Evolutionary conservation across 306 rosid species (phyloP).

Genomic region (Lathyrus aphaca): DNA sequence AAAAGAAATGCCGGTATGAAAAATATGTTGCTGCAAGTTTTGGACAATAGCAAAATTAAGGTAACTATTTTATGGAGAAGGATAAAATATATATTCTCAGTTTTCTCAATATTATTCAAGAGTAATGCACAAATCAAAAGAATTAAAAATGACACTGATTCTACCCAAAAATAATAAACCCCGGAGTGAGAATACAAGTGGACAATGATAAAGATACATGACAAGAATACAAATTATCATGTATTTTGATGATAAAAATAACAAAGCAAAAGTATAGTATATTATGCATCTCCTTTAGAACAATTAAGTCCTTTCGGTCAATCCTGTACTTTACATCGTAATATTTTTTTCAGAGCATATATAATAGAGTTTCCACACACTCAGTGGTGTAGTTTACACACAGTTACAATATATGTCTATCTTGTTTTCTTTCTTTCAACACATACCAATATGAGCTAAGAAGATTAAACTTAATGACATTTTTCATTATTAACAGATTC

Average conservation of each 20-base stretch:
- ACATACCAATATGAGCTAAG: conserved; percentile 1
- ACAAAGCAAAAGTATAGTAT: conserved; percentile 1
- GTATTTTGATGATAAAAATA: neutral
- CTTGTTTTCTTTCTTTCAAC: neutral
- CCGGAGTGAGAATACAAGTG: neutral
- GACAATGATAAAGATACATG: conserved; percentile 8
- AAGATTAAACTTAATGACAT: conserved; percentile 5
- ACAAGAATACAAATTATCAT: neutral
- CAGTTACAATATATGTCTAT: no score
- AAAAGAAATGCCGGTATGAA: neutral
- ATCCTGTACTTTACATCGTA: neutral
- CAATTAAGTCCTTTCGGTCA: conserved; percentile 5
- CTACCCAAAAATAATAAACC: neutral
- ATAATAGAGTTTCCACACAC: no score
- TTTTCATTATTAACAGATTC: conserved; percentile 23
- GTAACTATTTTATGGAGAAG: conserved; percentile 16
- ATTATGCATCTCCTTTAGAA: conserved; percentile 10
- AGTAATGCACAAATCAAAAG: conserved; percentile 4
- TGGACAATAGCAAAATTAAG: neutral
- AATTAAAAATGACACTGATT: neutral
- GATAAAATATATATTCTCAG: neutral
- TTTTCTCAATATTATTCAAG: neutral
- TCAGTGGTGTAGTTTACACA: no score
- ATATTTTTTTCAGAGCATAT: neutral
- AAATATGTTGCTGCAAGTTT: neutral